Conservation (phyloP, 2,329 filamentous ascomycete genomes). For the Hypocreales sp. region DNA sequence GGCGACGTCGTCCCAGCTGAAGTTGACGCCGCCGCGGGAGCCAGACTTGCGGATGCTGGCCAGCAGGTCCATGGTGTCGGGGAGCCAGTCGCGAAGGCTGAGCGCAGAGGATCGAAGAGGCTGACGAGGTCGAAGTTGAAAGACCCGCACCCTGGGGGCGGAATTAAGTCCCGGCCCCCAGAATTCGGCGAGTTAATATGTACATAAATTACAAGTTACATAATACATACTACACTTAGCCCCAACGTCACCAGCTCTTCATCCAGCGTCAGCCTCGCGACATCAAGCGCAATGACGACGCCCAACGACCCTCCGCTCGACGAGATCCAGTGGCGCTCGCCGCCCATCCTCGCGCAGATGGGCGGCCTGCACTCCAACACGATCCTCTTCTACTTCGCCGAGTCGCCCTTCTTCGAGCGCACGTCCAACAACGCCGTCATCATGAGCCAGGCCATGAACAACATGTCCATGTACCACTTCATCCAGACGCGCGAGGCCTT, state of each 20-base stretch:
- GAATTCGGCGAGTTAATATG: too few relatives aligned
- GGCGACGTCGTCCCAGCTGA: constrained; percentile 93
- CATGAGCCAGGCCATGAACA: constrained; percentile 45
- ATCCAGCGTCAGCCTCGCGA: too few relatives aligned
- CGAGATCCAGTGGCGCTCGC: constrained; percentile 51
- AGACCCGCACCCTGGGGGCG: too few relatives aligned
- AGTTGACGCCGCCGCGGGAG: constrained; percentile 85
- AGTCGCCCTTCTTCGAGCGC: constrained; percentile 51
- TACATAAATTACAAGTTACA: too few relatives aligned
- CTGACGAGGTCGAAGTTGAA: too few relatives aligned
- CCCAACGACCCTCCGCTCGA: constrained; percentile 40
- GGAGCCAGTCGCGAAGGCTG: too few relatives aligned
- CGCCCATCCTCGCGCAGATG: constrained; percentile 30
- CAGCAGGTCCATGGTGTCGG: constrained; percentile 66
- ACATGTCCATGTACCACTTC: constrained; percentile 38
- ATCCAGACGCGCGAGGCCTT: constrained; percentile 48
- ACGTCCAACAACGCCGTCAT: constrained; percentile 54
- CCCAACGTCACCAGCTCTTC: too few relatives aligned
- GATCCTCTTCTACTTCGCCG: constrained; percentile 52
- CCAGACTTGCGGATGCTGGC: constrained; percentile 82
- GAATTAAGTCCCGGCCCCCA: too few relatives aligned
- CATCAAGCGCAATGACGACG: constrained; percentile 27
- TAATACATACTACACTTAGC: too few relatives aligned
- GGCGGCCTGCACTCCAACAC: constrained; percentile 48
- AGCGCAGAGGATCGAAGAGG: too few relatives aligned